phyloP scores from a whole-genome alignment of 2,329 filamentous ascomycete genomes.

The Neofusicoccum sp. region DNA sequence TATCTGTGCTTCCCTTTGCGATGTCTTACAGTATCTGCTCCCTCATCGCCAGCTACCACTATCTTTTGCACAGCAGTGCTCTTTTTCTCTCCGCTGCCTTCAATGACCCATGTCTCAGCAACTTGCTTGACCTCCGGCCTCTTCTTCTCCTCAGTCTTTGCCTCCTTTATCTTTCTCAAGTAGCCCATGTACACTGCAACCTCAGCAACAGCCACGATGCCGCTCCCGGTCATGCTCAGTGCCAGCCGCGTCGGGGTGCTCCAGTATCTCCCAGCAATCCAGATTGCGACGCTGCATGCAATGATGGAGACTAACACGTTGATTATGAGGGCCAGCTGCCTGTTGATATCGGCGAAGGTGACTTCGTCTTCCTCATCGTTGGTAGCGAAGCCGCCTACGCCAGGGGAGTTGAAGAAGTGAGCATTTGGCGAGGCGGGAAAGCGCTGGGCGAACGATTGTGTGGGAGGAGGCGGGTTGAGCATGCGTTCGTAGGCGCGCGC shows the following conservation, averaged over 20 bases:
- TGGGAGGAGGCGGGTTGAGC: constrained; percentile 61
- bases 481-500: constrained; percentile 80
- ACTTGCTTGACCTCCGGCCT: constrained; percentile 69
- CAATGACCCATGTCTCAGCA: constrained; percentile 69
- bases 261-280: constrained; percentile 79
- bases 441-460: constrained; percentile 63
- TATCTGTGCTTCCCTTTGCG: constrained; percentile 1
- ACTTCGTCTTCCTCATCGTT: constrained; percentile 61
- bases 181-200: constrained; percentile 78
- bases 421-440: constrained; percentile 55
- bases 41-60: neutral
- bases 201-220: constrained; percentile 73
- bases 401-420: constrained; percentile 53
- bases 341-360: constrained; percentile 72
- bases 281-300: constrained; percentile 75
- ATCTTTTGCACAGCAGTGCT: neutral
- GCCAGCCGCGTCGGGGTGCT: constrained; percentile 69
- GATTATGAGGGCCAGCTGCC: constrained; percentile 81
- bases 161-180: constrained; percentile 69
- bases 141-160: constrained; percentile 64
- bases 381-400: constrained; percentile 24
- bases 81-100: constrained; percentile 24
- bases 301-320: constrained; percentile 89
- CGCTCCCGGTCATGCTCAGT: constrained; percentile 69
- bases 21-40: neutral